These are phyloP conservation scores for Didymella glomerata DNA, from an alignment of 2,329 filamentous ascomycete genomes.

Conservation along the genomic window DNA sequence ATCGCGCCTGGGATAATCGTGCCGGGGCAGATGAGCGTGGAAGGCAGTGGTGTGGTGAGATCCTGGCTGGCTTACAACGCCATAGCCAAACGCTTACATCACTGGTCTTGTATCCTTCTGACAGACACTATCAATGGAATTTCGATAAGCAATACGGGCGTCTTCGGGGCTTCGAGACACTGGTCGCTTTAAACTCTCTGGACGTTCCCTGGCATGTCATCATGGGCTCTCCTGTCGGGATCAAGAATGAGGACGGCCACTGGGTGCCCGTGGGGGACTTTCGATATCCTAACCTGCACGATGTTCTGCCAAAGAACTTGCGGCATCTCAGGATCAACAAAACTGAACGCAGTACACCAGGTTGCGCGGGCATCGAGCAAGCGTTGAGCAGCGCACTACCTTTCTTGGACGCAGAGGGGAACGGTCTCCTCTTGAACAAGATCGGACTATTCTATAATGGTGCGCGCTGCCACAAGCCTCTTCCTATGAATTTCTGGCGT, in stretches of 20 bases:
- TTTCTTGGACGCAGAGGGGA: not conserved
- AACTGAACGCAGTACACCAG: not conserved
- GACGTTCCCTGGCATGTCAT: not conserved
- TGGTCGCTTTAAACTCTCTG: not conserved
- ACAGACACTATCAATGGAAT: not conserved
- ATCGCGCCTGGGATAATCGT: not conserved
- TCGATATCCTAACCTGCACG: not conserved
- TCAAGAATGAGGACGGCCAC: not conserved
- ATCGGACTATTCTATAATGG: not conserved
- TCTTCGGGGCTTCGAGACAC: not conserved
- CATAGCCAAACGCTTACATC: not conserved
- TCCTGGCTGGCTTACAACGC: not conserved
- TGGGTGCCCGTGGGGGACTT: not conserved
- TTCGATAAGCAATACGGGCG: not conserved
- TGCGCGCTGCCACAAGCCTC: not conserved
- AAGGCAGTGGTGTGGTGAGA: not conserved
- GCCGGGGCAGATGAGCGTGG: not conserved
- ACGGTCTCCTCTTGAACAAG: not conserved
- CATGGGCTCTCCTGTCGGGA: not conserved
- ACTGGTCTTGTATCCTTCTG: not conserved
- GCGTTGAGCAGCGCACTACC: not conserved
- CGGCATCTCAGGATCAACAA: not conserved
- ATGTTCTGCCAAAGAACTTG: not conserved
- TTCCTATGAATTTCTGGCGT: not conserved
- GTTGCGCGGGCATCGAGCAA: not conserved